phyloP scores from a whole-genome alignment of 106 monocot species.

The Dendrobium nobile region DNA sequence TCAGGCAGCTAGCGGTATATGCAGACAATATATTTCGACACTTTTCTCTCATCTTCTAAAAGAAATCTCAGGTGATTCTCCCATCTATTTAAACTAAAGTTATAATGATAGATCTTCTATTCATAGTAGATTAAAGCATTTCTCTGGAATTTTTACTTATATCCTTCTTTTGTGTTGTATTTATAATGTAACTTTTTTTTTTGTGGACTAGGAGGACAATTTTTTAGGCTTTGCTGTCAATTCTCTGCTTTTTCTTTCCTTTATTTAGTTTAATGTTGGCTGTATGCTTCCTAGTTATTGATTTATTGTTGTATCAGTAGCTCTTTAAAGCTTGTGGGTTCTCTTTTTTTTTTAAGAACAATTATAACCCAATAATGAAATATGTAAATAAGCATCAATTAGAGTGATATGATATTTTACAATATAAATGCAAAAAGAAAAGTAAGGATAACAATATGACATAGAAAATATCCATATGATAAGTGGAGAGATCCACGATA shows the following conservation, averaged over 20 bases:
- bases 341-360: not conserved
- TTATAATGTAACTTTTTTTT: not conserved
- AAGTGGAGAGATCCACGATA: too few relatives aligned
- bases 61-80: conserved; percentile 67
- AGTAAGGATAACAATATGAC: too few relatives aligned
- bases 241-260: not conserved
- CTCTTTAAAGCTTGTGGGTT: not conserved
- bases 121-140: not conserved
- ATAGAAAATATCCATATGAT: too few relatives aligned
- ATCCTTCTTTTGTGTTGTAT: not conserved
- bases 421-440: too few relatives aligned
- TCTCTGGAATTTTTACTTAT: not conserved
- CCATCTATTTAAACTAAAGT: not conserved
- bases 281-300: not conserved
- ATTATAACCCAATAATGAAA: too few relatives aligned
- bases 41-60: conserved; percentile 60
- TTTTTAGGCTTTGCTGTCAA: not conserved
- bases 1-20: conserved; percentile 59
- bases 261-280: conserved; percentile 1
- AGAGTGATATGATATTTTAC: too few relatives aligned
- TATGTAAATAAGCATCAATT: too few relatives aligned
- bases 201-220: not conserved
- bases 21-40: conserved; percentile 51
- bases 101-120: not conserved
- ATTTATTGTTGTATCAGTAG: not conserved